Evolutionary conservation across 2,329 filamentous ascomycete species (phyloP).

Genomic region (Allantophomopsis cytisporea): DNA sequence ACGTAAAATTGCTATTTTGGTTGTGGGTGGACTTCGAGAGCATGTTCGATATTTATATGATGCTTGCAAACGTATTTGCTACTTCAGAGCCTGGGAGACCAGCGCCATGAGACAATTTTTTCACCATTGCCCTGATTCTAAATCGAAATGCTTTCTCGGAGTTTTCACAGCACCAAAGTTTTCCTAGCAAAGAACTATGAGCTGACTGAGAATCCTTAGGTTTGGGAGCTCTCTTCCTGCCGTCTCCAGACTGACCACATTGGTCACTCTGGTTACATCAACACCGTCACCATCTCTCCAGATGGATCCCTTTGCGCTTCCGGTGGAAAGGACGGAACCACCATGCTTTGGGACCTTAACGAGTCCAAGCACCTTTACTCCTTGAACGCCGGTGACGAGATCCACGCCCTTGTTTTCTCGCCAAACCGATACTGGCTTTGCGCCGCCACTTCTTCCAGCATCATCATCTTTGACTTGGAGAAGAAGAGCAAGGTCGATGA

Average conservation of each 20-base stretch:
- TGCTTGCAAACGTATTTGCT: conserved; percentile 99
- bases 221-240: conserved; percentile 99
- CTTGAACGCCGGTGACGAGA: conserved; percentile 98
- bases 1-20: conserved; percentile 27
- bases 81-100: conserved; percentile 87
- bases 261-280: conserved; percentile 99
- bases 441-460: conserved; percentile 90
- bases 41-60: conserved; percentile 49
- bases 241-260: conserved; percentile 99
- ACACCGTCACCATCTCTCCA: conserved; percentile 99
- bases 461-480: conserved; percentile 99
- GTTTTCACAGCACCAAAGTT: too few relatives aligned
- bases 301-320: conserved; percentile 98
- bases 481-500: conserved; percentile 99
- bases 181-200: too few relatives aligned
- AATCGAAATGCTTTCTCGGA: conserved; percentile 1
- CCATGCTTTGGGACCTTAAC: conserved; percentile 99
- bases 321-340: conserved; percentile 98
- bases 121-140: conserved; percentile 43
- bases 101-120: conserved; percentile 93
- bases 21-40: conserved; percentile 8
- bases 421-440: conserved; percentile 99
- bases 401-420: conserved; percentile 99
- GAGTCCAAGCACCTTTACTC: conserved; percentile 99
- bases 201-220: conserved; percentile 36